Evolutionary conservation across 352 stramenopile species (phyloP), one percentile per base, ranked within the genome.

Genomic region (Sclerospora graminicola): DNA sequence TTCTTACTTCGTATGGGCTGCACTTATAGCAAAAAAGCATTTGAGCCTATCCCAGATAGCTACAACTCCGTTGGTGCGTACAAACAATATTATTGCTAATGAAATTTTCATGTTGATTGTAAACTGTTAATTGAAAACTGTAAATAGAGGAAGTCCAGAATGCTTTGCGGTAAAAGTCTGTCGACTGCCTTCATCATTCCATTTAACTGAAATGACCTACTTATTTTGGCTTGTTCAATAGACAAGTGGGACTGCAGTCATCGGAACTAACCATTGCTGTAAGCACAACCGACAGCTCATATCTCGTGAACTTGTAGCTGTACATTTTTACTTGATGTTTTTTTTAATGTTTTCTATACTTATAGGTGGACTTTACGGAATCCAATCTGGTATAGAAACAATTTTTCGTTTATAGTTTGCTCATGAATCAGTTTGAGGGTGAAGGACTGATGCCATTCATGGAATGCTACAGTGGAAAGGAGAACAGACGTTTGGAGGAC

Each of bases 391-490:
- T 79, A 48, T 5, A n/a, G n/a, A n/a, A n/a, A n/a, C n/a, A n/a
- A n/a, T n/a, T n/a, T n/a, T n/a, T n/a, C n/a, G n/a, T n/a, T n/a
- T n/a, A n/a, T n/a, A n/a, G n/a, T n/a, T n/a, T n/a, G n/a, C n/a
- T n/a, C n/a, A n/a, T n/a, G n/a, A n/a, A n/a, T n/a, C n/a, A n/a
- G n/a, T n/a, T n/a, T n/a, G n/a, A n/a, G n/a, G n/a, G n/a, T n/a
- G n/a, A n/a, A n/a, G n/a, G n/a, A n/a, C n/a, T n/a, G n/a, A n/a
- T n/a, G n/a, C n/a, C n/a, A n/a, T n/a, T n/a, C n/a, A n/a, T n/a
- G n/a, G n/a, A n/a, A n/a, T n/a, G n/a, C n/a, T n/a, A 20, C 31
- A 89, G 72, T 79, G 57, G 58, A 88, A 66, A 9, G 81, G 81
- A 30, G 50, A 73, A 18, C 43, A 66, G n/a, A 77, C 63, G 19